Conservation (phyloP, 768 basidiomycete genomes). For the Coprinellus micaceus region DNA sequence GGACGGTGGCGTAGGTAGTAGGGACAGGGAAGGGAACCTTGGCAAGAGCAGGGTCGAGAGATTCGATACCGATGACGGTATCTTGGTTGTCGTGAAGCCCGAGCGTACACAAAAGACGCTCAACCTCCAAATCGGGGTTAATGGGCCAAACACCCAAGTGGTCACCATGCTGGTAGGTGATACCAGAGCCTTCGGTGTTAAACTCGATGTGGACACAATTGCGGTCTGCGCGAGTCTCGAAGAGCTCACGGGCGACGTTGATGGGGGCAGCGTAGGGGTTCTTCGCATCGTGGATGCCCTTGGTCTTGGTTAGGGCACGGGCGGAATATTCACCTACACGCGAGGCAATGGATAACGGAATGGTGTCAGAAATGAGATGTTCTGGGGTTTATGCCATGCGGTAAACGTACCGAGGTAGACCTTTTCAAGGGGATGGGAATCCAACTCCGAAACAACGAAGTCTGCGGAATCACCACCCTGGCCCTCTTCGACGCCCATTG, state of each 20-base stretch:
- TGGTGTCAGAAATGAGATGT: constrained; percentile 13
- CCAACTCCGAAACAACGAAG: constrained; percentile 85
- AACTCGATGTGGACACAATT: constrained; percentile 96
- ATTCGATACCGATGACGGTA: constrained; percentile 85
- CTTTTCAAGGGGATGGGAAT: constrained; percentile 74
- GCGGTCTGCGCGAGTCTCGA: constrained; percentile 65
- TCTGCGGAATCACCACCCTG: constrained; percentile 94
- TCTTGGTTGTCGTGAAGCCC: constrained; percentile 81
- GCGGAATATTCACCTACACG: constrained; percentile 93
- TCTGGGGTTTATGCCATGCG: background rate
- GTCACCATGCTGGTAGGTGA: constrained; percentile 98
- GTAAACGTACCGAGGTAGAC: constrained; percentile 77
- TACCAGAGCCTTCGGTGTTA: constrained; percentile 89
- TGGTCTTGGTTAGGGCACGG: constrained; percentile 86
- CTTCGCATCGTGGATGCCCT: constrained; percentile 97
- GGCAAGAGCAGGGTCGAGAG: constrained; percentile 95
- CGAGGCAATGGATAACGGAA: background rate
- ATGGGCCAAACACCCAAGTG: constrained; percentile 97
- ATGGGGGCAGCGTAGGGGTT: constrained; percentile 93
- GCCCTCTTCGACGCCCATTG: constrained; percentile 90
- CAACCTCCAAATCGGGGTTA: constrained; percentile 89
- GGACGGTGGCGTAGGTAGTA: constrained; percentile 88
- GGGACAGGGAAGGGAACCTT: constrained; percentile 99
- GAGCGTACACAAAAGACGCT: constrained; percentile 80
- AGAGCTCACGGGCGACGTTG: constrained; percentile 74